Conservation (phyloP, 2,329 filamentous ascomycete genomes). For the Cladosporium sphaerospermum region DNA sequence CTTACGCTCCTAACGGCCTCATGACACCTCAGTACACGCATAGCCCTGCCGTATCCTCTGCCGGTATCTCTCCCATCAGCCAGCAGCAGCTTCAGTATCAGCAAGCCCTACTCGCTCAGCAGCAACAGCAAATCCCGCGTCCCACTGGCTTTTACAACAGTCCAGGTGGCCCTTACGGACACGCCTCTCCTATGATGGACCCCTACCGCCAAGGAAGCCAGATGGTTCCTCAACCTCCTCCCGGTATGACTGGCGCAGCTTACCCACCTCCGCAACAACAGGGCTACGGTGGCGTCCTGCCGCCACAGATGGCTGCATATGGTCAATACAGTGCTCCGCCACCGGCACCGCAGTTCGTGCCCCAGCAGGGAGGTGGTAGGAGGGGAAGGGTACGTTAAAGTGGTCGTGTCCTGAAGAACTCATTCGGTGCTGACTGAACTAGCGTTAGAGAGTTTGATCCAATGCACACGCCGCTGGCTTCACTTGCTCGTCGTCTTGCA, state of each 20-base stretch:
- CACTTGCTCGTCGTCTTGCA: too few species aligned
- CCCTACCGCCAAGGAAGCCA: conserved; percentile 35
- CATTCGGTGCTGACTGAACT: neutral
- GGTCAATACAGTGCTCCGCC: neutral
- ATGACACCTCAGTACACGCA: conserved; percentile 31
- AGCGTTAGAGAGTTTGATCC: too few species aligned
- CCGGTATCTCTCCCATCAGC: conserved; percentile 27
- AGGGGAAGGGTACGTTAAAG: conserved; percentile 1
- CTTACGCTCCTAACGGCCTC: conserved; percentile 35
- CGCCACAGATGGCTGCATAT: neutral
- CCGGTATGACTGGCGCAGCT: conserved; percentile 4
- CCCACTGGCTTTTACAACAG: conserved; percentile 28
- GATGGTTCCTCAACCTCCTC: conserved; percentile 25
- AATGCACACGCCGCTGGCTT: too few species aligned
- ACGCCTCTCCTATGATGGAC: conserved; percentile 31
- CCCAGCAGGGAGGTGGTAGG: conserved; percentile 4
- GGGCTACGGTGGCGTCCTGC: conserved; percentile 16
- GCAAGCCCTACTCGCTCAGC: conserved; percentile 49
- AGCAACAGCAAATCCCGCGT: conserved; percentile 24
- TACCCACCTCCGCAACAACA: conserved; percentile 16
- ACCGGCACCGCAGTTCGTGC: conserved; percentile 4
- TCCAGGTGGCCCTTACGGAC: conserved; percentile 21
- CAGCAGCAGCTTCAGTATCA: conserved; percentile 57
- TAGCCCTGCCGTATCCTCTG: conserved; percentile 31
- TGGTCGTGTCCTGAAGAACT: neutral